Evolutionary conservation across 495 filamentous ascomycete genomes (phyloP).

Genomic region (Hyphodiscus hymeniophilus): DNA sequence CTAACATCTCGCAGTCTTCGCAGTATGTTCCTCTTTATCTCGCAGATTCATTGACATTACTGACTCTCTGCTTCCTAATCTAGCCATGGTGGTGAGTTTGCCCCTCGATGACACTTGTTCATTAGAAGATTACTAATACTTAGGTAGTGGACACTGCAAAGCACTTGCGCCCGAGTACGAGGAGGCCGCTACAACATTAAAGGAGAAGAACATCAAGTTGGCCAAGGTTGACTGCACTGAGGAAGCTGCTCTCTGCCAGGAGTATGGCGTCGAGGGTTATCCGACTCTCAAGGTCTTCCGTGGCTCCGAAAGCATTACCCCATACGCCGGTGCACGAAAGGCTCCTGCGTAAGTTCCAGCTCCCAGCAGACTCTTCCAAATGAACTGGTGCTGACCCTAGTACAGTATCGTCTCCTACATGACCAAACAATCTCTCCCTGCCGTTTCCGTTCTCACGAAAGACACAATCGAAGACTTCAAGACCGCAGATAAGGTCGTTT

Average conservation of each 20-base stretch:
- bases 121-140: conserved; percentile 22
- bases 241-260: conserved; percentile 83
- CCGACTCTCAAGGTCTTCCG: conserved; percentile 99
- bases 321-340: conserved; percentile 87
- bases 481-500: conserved; percentile 91
- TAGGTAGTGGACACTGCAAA: conserved; percentile 64
- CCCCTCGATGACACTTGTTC: conserved; percentile 49
- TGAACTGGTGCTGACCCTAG: conserved; percentile 22
- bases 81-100: conserved; percentile 21
- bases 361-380: background rate
- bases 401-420: conserved; percentile 92
- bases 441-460: conserved; percentile 71
- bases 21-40: conserved; percentile 19
- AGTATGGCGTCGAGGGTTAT: conserved; percentile 90
- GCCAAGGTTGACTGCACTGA: conserved; percentile 97
- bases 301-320: conserved; percentile 69
- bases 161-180: conserved; percentile 78
- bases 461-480: conserved; percentile 92
- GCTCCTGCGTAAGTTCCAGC: conserved; percentile 64
- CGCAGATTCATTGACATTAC: conserved; percentile 12
- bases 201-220: conserved; percentile 88
- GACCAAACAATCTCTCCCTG: conserved; percentile 94
- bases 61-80: conserved; percentile 12
- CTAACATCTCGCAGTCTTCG: conserved; percentile 22
- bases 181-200: conserved; percentile 86